These are phyloP conservation scores for Phalaenopsis hybrid DNA, from an alignment of 116 monocot species.

Conservation along the genomic window DNA sequence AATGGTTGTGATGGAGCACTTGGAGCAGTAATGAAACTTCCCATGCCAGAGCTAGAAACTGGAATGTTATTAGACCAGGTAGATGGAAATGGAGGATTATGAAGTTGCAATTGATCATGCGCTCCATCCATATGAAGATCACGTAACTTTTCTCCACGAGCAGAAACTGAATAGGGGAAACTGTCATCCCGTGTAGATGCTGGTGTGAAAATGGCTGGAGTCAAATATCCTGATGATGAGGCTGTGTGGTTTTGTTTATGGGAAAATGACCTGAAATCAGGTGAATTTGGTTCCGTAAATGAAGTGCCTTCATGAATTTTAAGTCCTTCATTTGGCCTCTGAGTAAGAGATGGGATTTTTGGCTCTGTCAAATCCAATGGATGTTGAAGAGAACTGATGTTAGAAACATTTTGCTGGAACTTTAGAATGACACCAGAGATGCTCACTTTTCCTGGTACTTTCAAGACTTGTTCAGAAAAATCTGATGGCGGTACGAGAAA, in stretches of 20 bases:
- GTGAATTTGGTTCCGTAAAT: slow-evolving; percentile 28
- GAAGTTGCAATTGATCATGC: slow-evolving; percentile 31
- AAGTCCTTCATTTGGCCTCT: slow-evolving; percentile 8
- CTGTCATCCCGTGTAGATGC: slow-evolving; percentile 15
- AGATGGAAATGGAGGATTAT: slow-evolving; percentile 15
- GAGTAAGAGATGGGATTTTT: slow-evolving; percentile 13
- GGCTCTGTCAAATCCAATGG: slow-evolving; percentile 25
- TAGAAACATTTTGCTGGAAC: slow-evolving; percentile 56
- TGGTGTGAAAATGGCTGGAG: slow-evolving; percentile 21
- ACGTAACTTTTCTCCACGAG: slow-evolving; percentile 18
- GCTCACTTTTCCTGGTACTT: slow-evolving; percentile 94
- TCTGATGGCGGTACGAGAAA: slow-evolving; percentile 95
- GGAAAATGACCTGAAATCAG: slow-evolving; percentile 24
- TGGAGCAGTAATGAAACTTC: slow-evolving; percentile 8
- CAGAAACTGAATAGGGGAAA: slow-evolving; percentile 16
- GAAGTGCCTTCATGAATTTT: slow-evolving; percentile 20
- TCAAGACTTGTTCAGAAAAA: slow-evolving; percentile 84
- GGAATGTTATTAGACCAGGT: slow-evolving; percentile 27
- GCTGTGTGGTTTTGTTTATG: slow-evolving; percentile 26
- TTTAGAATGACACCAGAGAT: slow-evolving; percentile 86
- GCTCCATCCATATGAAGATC: slow-evolving; percentile 21
- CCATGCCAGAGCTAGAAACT: slow-evolving; percentile 14
- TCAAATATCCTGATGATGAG: slow-evolving; percentile 29
- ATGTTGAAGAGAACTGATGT: slow-evolving; percentile 34
- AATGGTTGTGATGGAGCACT: slow-evolving; percentile 17